Percentiles rank a stretch among this genome's conserved stretches.
Evolutionary conservation across 2,329 filamentous ascomycete species (phyloP).

Genomic region (Fusarium sp.): DNA sequence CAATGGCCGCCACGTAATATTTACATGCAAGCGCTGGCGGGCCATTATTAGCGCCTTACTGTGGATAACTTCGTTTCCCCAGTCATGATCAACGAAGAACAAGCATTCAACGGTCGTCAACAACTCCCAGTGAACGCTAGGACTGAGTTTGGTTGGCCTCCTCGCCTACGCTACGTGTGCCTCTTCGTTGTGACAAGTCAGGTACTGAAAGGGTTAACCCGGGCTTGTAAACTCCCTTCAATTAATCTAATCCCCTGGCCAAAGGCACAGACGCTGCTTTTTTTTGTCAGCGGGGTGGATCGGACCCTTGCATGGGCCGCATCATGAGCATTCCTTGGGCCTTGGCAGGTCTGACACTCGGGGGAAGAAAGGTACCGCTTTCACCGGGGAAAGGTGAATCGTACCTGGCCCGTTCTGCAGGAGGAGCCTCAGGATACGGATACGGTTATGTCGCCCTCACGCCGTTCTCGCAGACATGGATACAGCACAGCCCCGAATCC

Average conservation of each 20-base stretch:
- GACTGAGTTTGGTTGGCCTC: conserved; percentile 8
- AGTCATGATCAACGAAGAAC: conserved; percentile 14
- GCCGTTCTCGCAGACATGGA: neutral
- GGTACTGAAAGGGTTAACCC: neutral
- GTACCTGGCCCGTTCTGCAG: too few species aligned
- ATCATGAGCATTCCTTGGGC: neutral
- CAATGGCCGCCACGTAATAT: neutral
- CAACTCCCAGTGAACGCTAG: conserved; percentile 3
- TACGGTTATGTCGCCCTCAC: neutral
- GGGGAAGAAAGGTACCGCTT: neutral
- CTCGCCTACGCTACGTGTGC: neutral
- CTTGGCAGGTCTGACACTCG: neutral
- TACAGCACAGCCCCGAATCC: neutral
- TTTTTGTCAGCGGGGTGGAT: neutral
- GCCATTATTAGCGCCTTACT: neutral
- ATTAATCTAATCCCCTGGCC: neutral
- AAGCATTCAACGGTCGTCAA: conserved; percentile 10
- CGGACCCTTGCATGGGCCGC: neutral
- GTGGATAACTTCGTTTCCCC: conserved; percentile 20
- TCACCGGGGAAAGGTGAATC: neutral
- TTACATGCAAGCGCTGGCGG: neutral
- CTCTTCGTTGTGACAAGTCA: neutral
- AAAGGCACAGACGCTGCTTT: neutral
- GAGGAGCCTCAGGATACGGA: neutral
- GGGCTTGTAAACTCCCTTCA: neutral